Base-by-base conservation (phyloP, 106 monocot species). In the Agapanthus africanus region DNA sequence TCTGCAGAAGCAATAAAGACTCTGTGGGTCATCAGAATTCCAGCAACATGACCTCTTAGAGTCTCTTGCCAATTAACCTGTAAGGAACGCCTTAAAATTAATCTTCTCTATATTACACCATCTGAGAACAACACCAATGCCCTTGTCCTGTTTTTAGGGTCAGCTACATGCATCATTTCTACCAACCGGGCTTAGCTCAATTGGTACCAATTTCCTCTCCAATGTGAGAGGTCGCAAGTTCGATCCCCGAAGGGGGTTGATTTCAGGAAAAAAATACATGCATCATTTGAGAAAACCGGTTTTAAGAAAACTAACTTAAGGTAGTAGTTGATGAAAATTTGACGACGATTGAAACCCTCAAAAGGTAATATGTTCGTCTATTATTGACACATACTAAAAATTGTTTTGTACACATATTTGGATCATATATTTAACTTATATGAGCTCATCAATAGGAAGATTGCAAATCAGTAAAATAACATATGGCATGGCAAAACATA, bases 61-160 rank as follows among this genome's bases (percentile, higher is more conserved):
- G 92, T 99, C 61, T 80, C 92, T 83, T 99, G 97, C 97, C 97
- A 99, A 36, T 78, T 80, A 68, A 99, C 90, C 97, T 99, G 76
- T 26, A 60, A 76, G 67, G 59, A 26, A 73, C 59, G 22, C 35
- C 19, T 47, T 25, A 62, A 54, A 14, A 42, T 52, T 27, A 61
- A 18, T n/a, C 15, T 61, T 28, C 27, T 61, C 6, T 36, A 18
- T 19, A 36, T 30, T 54, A 52, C 13, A 50, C 7, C 28, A 11
- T 54, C 54, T 28, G 0, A 54, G 54, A 28, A 28, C 7, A 9
- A 54, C 25, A 57, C 25, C 25, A 27, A 15, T 27, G 26, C 27
- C 13, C 0, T 27, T n/a, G 19, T 16, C n/a, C 49, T 49, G 19
- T 19, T 44, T 44, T 44, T 44, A 6, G 44, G 3, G 2, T 44